A percentile compares a stretch with the other conserved stretches of the same genome.
Evolutionary conservation across 306 rosid genomes (phyloP).

Genomic region (Carpinus viminea): DNA sequence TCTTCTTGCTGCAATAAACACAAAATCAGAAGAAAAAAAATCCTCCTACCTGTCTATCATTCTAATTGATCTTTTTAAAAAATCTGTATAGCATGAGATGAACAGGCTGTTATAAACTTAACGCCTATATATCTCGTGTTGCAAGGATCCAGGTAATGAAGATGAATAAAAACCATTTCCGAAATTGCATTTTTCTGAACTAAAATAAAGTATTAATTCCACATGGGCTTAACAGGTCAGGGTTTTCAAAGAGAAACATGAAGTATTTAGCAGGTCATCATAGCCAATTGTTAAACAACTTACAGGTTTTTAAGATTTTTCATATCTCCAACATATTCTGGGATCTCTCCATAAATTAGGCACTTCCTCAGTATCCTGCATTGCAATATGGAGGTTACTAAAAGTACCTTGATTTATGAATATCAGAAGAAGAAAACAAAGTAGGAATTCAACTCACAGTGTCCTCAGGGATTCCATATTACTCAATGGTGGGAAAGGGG

Average conservation of each 20-base stretch:
- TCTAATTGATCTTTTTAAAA: neutral
- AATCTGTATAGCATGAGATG: neutral
- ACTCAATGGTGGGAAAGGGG: conserved; percentile 64
- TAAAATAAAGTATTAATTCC: neutral
- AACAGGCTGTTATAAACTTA: neutral
- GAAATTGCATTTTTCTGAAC: neutral
- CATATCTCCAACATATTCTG: conserved; percentile 37
- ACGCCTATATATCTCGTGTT: neutral
- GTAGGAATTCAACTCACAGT: conserved; percentile 63
- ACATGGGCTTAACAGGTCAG: neutral
- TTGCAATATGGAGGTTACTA: neutral
- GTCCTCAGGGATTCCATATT: conserved; percentile 62
- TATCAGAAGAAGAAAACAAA: conserved; percentile 25
- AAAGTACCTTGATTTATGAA: conserved; percentile 18
- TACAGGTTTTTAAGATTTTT: conserved; percentile 57
- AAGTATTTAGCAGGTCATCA: conserved; percentile 10
- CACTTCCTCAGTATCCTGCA: conserved; percentile 54
- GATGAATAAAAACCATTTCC: neutral
- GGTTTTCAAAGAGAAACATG: conserved; percentile 1
- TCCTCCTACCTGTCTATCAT: neutral
- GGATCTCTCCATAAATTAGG: conserved; percentile 43
- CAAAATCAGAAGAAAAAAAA: neutral
- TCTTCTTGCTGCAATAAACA: neutral
- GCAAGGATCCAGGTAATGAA: neutral
- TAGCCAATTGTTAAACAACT: conserved; percentile 36